Conservation (phyloP, 2,329 filamentous ascomycete genomes). For the Coniochaeta ligniaria region DNA sequence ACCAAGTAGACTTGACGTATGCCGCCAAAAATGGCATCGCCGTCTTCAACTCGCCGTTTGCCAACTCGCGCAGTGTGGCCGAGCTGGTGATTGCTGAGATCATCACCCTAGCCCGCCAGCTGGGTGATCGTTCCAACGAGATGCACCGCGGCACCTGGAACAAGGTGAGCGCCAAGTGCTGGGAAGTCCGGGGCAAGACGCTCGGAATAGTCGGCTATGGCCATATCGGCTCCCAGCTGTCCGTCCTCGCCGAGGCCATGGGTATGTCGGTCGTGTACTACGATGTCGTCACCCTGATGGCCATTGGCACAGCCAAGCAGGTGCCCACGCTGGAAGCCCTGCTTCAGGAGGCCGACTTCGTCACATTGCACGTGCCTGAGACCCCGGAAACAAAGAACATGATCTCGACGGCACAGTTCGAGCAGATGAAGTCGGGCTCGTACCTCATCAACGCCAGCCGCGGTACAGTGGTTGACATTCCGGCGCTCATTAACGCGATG, state of each 20-base stretch:
- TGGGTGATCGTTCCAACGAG: constrained; percentile 88
- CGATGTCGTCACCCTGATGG: constrained; percentile 91
- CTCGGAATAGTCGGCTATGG: constrained; percentile 95
- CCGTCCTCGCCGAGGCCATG: constrained; percentile 93
- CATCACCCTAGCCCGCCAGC: constrained; percentile 82
- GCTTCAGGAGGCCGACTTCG: constrained; percentile 76
- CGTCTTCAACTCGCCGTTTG: constrained; percentile 98
- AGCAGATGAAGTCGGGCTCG: constrained; percentile 83
- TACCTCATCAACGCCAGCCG: constrained; percentile 96
- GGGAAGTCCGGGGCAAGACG: constrained; percentile 97
- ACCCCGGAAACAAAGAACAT: constrained; percentile 87
- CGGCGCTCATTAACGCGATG: constrained; percentile 82
- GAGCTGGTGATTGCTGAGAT: constrained; percentile 94
- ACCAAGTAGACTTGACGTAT: constrained; percentile 82
- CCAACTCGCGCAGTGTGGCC: constrained; percentile 93
- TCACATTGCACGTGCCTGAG: constrained; percentile 92
- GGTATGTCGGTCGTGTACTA: constrained; percentile 98
- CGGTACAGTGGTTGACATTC: constrained; percentile 89
- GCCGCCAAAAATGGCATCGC: constrained; percentile 82
- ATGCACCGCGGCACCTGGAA: constrained; percentile 96
- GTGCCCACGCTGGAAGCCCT: constrained; percentile 71
- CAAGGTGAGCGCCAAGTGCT: constrained; percentile 93
- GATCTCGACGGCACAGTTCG: constrained; percentile 73
- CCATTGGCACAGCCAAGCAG: constrained; percentile 79
- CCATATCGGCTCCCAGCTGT: constrained; percentile 93